These are phyloP conservation scores for Bullera alba DNA, from an alignment of 768 basidiomycete species.

Conservation along the genomic window DNA sequence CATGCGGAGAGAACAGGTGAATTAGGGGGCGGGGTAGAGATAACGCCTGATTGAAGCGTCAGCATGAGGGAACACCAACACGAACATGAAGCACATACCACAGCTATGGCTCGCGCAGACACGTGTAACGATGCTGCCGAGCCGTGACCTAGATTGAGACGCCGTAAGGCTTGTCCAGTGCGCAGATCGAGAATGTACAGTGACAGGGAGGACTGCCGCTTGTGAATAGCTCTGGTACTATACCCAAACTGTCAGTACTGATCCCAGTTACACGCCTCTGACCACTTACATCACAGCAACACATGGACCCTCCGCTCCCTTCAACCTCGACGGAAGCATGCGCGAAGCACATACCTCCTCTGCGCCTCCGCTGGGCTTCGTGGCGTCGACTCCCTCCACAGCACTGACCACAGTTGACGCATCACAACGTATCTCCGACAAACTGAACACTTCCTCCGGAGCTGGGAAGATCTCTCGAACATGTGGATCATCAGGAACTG, in stretches of 20 bases:
- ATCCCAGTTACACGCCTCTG: no score
- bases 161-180: no score
- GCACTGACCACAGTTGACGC: not conserved
- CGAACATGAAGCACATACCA: no score
- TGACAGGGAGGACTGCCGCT: no score
- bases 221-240: no score
- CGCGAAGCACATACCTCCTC: constrained; percentile 7
- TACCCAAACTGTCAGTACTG: no score
- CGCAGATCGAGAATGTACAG: no score
- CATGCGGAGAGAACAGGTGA: constrained; percentile 2
- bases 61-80: not conserved
- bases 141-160: no score
- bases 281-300: not conserved
- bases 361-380: not conserved
- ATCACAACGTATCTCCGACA: constrained; percentile 14
- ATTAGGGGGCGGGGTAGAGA: not conserved
- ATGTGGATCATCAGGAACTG: constrained; percentile 22
- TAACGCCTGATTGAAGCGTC: not conserved
- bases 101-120: no score
- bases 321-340: no score
- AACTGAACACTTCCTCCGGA: constrained; percentile 27
- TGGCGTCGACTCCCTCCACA: not conserved
- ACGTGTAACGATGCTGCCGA: no score
- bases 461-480: constrained; percentile 18
- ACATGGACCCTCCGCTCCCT: not conserved